Evolutionary conservation across 306 rosid genomes (phyloP).

Genomic region (Begonia masoniana): DNA sequence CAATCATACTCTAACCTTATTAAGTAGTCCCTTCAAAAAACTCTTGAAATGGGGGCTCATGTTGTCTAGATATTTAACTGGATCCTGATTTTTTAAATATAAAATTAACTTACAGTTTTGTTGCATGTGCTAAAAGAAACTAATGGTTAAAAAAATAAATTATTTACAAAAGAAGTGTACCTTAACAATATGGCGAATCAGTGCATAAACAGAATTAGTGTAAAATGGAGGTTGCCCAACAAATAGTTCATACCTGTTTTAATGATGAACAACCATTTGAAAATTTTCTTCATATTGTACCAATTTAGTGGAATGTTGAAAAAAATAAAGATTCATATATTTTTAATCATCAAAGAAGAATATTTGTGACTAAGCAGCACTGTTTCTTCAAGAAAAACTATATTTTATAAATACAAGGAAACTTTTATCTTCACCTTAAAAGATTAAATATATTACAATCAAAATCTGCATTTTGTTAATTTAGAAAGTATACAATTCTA

Average conservation of each 20-base stretch:
- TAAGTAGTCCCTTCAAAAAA: slow-evolving; percentile 83
- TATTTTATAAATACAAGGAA: no score
- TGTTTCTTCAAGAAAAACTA: no score
- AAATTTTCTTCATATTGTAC: no score
- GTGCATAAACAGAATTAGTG: slow-evolving; percentile 93
- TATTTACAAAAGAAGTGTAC: slow-evolving; percentile 14
- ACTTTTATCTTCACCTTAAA: no score
- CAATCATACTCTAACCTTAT: slow-evolving; percentile 51
- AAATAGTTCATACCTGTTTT: slow-evolving; percentile 83
- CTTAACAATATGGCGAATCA: slow-evolving; percentile 93
- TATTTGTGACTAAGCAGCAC: no score
- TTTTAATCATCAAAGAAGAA: no score
- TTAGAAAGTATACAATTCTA: no score
- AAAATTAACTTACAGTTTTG: slow-evolving; percentile 12
- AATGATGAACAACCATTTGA: no score
- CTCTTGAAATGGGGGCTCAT: slow-evolving; percentile 77
- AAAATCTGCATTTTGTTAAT: no score
- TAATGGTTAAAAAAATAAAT: background rate
- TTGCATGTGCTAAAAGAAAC: background rate
- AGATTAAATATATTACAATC: no score
- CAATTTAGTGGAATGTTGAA: no score
- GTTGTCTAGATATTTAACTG: slow-evolving; percentile 88
- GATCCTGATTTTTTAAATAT: slow-evolving; percentile 52
- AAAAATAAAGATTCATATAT: no score
- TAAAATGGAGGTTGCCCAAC: slow-evolving; percentile 99